Conservation (phyloP, 129 eudicot species). For the Calendula officinalis region DNA sequence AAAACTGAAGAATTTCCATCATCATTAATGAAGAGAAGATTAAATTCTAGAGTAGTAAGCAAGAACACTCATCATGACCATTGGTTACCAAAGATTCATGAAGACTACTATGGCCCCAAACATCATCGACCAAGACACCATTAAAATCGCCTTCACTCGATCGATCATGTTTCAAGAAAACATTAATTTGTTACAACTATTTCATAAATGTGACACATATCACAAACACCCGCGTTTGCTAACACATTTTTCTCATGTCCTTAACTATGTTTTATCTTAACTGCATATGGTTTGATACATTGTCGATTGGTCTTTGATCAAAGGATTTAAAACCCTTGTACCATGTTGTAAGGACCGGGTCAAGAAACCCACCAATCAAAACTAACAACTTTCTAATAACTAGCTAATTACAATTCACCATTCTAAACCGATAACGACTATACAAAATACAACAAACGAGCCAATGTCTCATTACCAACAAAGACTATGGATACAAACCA, state of each 20-base stretch:
- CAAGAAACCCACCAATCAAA: too few species aligned
- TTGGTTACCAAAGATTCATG: slow-evolving; percentile 66
- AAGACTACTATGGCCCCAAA: slow-evolving; percentile 72
- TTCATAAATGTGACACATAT: background rate
- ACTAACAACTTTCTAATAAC: too few species aligned
- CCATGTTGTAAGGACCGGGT: too few species aligned
- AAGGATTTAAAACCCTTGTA: background rate
- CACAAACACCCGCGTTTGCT: background rate
- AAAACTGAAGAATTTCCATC: slow-evolving; percentile 29
- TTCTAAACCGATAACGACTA: too few species aligned
- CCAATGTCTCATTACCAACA: too few species aligned
- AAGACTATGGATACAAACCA: too few species aligned
- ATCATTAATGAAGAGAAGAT: slow-evolving; percentile 40
- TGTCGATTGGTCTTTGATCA: background rate
- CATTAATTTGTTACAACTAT: background rate
- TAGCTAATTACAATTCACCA: too few species aligned
- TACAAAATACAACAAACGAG: too few species aligned
- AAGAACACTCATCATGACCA: slow-evolving; percentile 45
- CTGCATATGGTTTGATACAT: background rate
- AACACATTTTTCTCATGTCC: background rate
- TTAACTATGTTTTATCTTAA: background rate
- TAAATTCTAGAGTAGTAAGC: slow-evolving; percentile 26
- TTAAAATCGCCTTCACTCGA: slow-evolving; percentile 8
- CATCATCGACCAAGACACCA: slow-evolving; percentile 53
- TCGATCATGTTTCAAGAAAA: background rate